phyloP scores from a whole-genome alignment of 164 flowering plant genomes.

The Taxillus chinensis region DNA sequence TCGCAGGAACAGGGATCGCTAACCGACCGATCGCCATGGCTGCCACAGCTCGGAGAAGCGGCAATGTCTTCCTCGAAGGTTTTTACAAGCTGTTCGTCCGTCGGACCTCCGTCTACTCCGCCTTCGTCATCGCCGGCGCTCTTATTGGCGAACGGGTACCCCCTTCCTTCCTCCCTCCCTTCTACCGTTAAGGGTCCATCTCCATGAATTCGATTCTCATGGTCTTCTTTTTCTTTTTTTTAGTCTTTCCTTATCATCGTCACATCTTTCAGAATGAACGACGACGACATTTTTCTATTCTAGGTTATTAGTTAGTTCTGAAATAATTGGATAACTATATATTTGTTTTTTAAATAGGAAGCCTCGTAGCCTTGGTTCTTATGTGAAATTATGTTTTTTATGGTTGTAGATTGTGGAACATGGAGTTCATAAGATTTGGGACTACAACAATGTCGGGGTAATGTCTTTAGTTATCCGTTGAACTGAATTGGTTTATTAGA shows the following conservation, averaged over 20 bases:
- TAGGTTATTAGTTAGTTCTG: no score
- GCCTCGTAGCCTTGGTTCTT: no score
- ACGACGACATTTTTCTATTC: no score
- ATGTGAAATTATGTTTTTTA: background rate
- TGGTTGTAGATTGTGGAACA: slow-evolving; percentile 70
- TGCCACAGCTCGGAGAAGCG: slow-evolving; percentile 27
- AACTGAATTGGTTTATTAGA: background rate
- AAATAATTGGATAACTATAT: no score
- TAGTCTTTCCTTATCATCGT: no score
- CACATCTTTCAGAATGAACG: no score
- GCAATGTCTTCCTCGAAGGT: slow-evolving; percentile 48
- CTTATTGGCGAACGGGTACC: slow-evolving; percentile 68
- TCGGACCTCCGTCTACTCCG: slow-evolving; percentile 68
- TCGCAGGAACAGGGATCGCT: no score
- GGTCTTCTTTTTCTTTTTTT: no score
- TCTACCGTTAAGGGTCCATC: no score
- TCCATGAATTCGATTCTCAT: no score
- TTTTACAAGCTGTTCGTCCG: slow-evolving; percentile 67
- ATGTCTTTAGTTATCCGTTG: background rate
- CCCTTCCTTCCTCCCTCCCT: background rate
- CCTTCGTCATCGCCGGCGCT: slow-evolving; percentile 78
- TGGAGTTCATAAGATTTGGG: slow-evolving; percentile 73
- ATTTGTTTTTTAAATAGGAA: no score
- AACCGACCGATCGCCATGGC: slow-evolving; percentile 21
- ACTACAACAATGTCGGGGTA: slow-evolving; percentile 77